phyloP scores from a whole-genome alignment of 2,329 filamentous ascomycete genomes.

The Colletotrichum godetiae region DNA sequence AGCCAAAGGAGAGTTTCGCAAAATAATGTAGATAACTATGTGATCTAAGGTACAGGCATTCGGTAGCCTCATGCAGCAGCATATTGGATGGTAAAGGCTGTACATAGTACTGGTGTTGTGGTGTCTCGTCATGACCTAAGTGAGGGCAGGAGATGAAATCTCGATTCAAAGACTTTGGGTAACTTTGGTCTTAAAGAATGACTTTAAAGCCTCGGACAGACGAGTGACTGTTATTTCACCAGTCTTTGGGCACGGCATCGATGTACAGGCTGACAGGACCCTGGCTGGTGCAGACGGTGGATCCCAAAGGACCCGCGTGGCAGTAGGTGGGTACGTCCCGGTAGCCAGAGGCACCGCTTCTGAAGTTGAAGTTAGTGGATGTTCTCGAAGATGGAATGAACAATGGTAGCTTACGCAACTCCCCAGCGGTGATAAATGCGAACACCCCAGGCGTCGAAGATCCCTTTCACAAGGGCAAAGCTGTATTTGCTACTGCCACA shows the following conservation, averaged over 20 bases:
- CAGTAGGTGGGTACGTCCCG: constrained; percentile 7
- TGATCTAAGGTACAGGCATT: too few species aligned
- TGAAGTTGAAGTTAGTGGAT: background rate
- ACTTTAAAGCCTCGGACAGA: too few species aligned
- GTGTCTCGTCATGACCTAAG: too few species aligned
- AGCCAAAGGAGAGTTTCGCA: too few species aligned
- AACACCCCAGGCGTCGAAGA: background rate
- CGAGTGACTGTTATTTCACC: background rate
- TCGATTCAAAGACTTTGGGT: too few species aligned
- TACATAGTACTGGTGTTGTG: too few species aligned
- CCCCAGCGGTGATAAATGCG: background rate
- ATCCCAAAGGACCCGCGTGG: background rate
- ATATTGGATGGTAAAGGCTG: too few species aligned
- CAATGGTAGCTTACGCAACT: constrained; percentile 1
- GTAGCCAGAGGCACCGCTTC: constrained; percentile 12
- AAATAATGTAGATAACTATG: too few species aligned
- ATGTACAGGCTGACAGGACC: background rate
- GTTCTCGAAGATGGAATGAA: background rate
- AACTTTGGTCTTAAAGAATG: too few species aligned
- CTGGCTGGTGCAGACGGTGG: constrained; percentile 3
- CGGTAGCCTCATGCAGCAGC: too few species aligned
- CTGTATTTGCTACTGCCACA: constrained; percentile 25
- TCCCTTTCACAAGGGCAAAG: constrained; percentile 11
- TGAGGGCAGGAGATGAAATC: too few species aligned
- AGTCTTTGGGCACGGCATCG: background rate